Percentiles rank a stretch among this genome's conserved stretches.
Evolutionary conservation across 805 yeast genomes (phyloP).

Genomic region (Ogataea parapolymorpha): DNA sequence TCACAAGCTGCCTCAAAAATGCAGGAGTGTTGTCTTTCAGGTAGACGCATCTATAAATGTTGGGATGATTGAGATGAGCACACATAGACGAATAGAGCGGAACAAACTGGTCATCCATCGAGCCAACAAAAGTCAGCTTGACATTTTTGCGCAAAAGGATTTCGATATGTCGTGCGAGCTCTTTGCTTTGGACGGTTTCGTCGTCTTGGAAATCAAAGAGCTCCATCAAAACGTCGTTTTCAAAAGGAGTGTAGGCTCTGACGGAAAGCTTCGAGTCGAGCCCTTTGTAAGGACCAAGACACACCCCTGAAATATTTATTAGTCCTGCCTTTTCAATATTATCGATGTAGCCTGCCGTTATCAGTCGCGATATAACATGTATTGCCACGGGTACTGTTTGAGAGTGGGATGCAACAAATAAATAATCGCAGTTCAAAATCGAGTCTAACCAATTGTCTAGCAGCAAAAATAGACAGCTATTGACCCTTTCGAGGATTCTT

Average conservation of each 20-base stretch:
- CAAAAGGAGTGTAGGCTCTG: conserved; percentile 81
- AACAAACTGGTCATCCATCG: conserved; percentile 85
- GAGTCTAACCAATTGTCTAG: conserved; percentile 65
- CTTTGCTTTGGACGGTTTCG: conserved; percentile 65
- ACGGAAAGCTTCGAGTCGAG: conserved; percentile 78
- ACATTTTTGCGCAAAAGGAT: conserved; percentile 68
- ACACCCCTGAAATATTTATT: conserved; percentile 88
- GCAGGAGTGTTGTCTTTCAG: conserved; percentile 51
- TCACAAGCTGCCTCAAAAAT: conserved; percentile 38
- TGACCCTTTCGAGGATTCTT: conserved; percentile 76
- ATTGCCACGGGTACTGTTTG: conserved; percentile 92
- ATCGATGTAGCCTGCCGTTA: conserved; percentile 56
- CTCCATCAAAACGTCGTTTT: conserved; percentile 80
- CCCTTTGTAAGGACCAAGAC: conserved; percentile 88
- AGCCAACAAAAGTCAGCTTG: conserved; percentile 77
- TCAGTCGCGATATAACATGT: conserved; percentile 48
- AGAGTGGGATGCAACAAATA: conserved; percentile 85
- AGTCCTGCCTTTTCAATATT: conserved; percentile 60
- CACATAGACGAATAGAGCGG: conserved; percentile 90
- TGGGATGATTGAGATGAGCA: conserved; percentile 77
- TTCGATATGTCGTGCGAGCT: conserved; percentile 62
- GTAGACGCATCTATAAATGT: conserved; percentile 79
- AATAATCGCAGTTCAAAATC: conserved; percentile 61
- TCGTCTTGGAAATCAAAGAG: conserved; percentile 83
- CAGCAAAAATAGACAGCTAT: conserved; percentile 64